These are phyloP conservation scores for Dalbergia cultrata DNA, from an alignment of 306 rosid genomes.

Conservation along the genomic window DNA sequence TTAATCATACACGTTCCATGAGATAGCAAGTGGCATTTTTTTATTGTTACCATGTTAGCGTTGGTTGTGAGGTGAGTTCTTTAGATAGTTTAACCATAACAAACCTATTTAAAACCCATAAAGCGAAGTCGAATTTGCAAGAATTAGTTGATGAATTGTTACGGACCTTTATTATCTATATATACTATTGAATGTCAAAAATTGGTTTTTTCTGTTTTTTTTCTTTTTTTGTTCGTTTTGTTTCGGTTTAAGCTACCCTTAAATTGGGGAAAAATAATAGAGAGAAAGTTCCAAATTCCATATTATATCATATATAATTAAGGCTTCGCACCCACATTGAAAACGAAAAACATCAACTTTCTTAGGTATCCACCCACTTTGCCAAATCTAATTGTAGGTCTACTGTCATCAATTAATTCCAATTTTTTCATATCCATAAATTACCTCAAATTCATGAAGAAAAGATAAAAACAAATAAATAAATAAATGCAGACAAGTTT, in stretches of 20 bases:
- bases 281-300: background rate
- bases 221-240: too few relatives aligned
- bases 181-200: background rate
- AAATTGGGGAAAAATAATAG: background rate
- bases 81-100: slow-evolving; percentile 43
- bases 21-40: slow-evolving; percentile 21
- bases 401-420: background rate
- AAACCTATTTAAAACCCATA: slow-evolving; percentile 31
- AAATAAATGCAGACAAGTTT: background rate
- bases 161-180: background rate
- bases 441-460: background rate
- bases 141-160: slow-evolving; percentile 39
- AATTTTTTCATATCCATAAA: background rate
- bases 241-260: background rate
- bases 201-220: too few relatives aligned
- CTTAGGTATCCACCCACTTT: slow-evolving; percentile 39
- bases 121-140: slow-evolving; percentile 24
- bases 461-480: background rate
- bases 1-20: slow-evolving; percentile 38
- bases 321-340: background rate
- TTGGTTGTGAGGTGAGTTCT: slow-evolving; percentile 33
- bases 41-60: slow-evolving; percentile 19
- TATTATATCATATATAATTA: background rate
- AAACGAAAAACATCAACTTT: slow-evolving; percentile 16
- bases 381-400: slow-evolving; percentile 9